A percentile compares a stretch with the other conserved stretches of the same genome.
phyloP scores from a whole-genome alignment of 1,139 yeast genomes.

The Geotrichum histeridarum region DNA sequence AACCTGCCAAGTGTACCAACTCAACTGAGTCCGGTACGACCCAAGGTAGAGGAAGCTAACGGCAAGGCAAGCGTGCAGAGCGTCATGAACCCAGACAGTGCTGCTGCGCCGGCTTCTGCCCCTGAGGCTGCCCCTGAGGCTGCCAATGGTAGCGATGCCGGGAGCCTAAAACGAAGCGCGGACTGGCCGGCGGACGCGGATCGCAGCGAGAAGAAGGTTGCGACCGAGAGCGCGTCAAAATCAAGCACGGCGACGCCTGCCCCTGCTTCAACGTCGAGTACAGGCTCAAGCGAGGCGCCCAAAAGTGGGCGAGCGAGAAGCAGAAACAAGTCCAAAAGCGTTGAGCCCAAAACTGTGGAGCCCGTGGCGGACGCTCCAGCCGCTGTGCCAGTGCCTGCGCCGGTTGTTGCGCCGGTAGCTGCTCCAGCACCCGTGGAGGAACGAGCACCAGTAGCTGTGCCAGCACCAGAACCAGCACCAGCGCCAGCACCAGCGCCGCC shows the following conservation, averaged over 20 bases:
- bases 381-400: conserved; percentile 1
- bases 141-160: background rate
- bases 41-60: conserved; percentile 13
- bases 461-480: conserved; percentile 4
- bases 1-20: background rate
- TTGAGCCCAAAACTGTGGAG: background rate
- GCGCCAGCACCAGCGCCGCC: conserved; percentile 13
- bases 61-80: conserved; percentile 16
- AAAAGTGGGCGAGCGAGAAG: conserved; percentile 17
- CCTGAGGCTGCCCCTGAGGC: background rate
- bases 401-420: conserved; percentile 3
- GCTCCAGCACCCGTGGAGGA: background rate
- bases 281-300: background rate
- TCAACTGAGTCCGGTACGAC: background rate
- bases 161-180: background rate
- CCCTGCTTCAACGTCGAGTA: background rate
- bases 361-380: conserved; percentile 2
- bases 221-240: background rate
- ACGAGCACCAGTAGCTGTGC: background rate
- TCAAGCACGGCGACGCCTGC: background rate
- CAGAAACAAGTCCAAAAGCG: conserved; percentile 17
- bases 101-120: background rate
- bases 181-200: background rate
- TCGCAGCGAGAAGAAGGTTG: background rate
- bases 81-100: background rate